phyloP scores from a whole-genome alignment of 2,329 filamentous ascomycete genomes.

The Fusarium torreyae region DNA sequence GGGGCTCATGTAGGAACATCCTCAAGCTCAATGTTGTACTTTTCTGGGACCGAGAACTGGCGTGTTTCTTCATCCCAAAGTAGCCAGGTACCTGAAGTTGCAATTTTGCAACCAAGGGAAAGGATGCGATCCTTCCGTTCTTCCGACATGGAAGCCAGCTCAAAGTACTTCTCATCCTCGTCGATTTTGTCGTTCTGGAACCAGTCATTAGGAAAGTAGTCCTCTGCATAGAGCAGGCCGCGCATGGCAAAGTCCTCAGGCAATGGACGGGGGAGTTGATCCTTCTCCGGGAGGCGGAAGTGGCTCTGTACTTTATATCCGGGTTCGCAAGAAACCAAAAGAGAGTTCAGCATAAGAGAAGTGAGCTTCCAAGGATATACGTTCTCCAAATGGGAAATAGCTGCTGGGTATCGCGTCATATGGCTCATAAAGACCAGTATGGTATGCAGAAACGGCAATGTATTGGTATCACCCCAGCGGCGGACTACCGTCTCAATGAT shows the following conservation, averaged over 20 bases:
- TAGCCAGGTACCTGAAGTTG: conserved; percentile 60
- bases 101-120: conserved; percentile 68
- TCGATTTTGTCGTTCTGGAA: conserved; percentile 72
- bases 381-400: conserved; percentile 61
- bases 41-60: conserved; percentile 57
- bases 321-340: conserved; percentile 48
- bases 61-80: conserved; percentile 58
- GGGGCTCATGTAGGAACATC: not conserved
- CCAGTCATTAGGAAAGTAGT: conserved; percentile 72
- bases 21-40: conserved; percentile 54
- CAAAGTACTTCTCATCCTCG: conserved; percentile 77
- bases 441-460: conserved; percentile 74
- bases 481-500: conserved; percentile 65
- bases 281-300: conserved; percentile 65
- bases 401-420: conserved; percentile 59
- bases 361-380: conserved; percentile 67
- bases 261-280: conserved; percentile 67
- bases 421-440: conserved; percentile 71
- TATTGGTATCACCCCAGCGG: conserved; percentile 70
- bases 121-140: conserved; percentile 72
- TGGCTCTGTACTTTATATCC: conserved; percentile 57
- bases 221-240: conserved; percentile 72
- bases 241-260: conserved; percentile 79
- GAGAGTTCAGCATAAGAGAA: conserved; percentile 58
- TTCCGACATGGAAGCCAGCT: conserved; percentile 70